Evolutionary conservation across 495 filamentous ascomycete genomes (phyloP).

Genomic region (Poronia punctata): DNA sequence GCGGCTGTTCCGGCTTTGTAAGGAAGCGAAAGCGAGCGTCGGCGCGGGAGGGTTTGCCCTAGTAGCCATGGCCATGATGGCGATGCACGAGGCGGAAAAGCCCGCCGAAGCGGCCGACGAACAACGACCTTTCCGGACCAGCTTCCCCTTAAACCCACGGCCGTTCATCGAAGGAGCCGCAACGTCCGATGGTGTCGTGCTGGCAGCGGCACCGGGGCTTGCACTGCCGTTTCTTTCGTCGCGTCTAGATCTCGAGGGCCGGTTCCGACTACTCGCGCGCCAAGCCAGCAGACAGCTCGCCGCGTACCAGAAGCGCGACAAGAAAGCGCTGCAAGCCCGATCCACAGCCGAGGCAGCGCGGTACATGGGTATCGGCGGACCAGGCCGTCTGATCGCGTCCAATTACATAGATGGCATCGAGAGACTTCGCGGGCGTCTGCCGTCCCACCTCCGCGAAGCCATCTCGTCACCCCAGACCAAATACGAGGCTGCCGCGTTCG

Average conservation of each 20-base stretch:
- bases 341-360: background rate
- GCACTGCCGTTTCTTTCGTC: conserved; percentile 7
- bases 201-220: conserved; percentile 4
- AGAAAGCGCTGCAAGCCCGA: too few species aligned
- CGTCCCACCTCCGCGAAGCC: background rate
- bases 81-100: conserved; percentile 4
- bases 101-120: conserved; percentile 3
- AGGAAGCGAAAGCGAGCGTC: conserved; percentile 5
- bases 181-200: conserved; percentile 3
- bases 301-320: conserved; percentile 6
- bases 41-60: conserved; percentile 7
- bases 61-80: conserved; percentile 9
- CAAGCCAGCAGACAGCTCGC: conserved; percentile 8
- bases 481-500: background rate
- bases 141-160: conserved; percentile 8
- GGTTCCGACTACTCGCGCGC: conserved; percentile 7
- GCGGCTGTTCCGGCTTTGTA: conserved; percentile 5
- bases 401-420: conserved; percentile 11
- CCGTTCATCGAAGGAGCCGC: conserved; percentile 3
- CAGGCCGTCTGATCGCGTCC: conserved; percentile 7
- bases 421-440: conserved; percentile 4
- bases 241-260: conserved; percentile 4
- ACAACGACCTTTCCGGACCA: conserved; percentile 4
- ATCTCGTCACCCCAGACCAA: conserved; percentile 4
- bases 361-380: conserved; percentile 7